Evolutionary conservation across 2,329 filamentous ascomycete genomes (phyloP), one percentile per base, ranked within the genome.

Genomic region (Paecilomyces sp.): DNA sequence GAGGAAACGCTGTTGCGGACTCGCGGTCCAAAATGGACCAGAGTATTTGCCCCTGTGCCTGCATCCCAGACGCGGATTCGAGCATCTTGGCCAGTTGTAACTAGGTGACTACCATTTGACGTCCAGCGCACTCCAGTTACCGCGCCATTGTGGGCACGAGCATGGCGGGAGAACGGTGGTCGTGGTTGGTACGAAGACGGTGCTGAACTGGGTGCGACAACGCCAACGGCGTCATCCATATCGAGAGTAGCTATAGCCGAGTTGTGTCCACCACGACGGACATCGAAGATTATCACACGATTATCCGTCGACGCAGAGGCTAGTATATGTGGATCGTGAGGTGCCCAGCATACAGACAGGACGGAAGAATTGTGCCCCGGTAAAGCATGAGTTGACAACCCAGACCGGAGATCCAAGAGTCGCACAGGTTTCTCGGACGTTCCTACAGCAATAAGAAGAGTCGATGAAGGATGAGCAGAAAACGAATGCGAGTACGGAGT

Each of bases 41-140:
- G 84, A 0, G 90, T 95, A 72, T 97, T 97, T 18, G 88, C 88
- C 1, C 92, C 91, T 0, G 85, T 90, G 0, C 81, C 81, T 1
- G 89, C 85, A 70, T 96, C 84, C 93, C 93, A 97, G 1, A 97
- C 90, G 3, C 92, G 85, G 63, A 97, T 88, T 8, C 88, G 85
- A 55, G 90, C 83, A 71, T 97, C 94, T 60, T 95, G 89, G 0
- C 92, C 92, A 1, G 90, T 84, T 0, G 89, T 91, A 12, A 97
- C 81, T 18, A 97, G 80, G 70, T 89, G 87, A 13, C 79, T 80
- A 0, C 91, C 91, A 69, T 91, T 87, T 61, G 91, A 87, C 0
- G 89, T 92, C 91, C 92, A 97, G 0, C 87, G 81, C 7, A 97
- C 78, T 1, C 90, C 90, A 62, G 96, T 97, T 1, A 95, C 91